A percentile compares a stretch with the other conserved stretches of the same genome.
Conservation (phyloP, 768 basidiomycete species). For the Tricholoma bakamatsutake region DNA sequence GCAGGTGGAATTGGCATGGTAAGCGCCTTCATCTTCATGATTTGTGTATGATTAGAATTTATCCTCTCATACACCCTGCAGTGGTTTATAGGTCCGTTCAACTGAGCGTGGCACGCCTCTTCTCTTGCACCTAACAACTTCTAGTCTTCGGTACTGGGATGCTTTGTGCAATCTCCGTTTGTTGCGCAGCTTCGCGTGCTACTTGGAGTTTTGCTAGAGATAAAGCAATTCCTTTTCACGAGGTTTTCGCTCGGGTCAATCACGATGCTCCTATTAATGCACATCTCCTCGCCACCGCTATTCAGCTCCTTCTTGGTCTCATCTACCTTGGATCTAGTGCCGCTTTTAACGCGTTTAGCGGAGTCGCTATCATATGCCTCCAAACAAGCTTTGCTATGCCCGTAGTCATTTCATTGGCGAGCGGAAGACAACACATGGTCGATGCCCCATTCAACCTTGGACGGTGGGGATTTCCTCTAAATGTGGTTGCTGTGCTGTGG, state of each 20-base stretch:
- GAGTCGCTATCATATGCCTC: conserved; percentile 61
- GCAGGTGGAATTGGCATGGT: conserved; percentile 61
- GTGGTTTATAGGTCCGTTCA: conserved; percentile 37
- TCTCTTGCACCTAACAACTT: conserved; percentile 1
- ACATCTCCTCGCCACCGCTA: conserved; percentile 48
- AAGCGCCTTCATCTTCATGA: conserved; percentile 9
- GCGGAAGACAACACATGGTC: conserved; percentile 36
- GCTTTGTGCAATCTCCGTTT: conserved; percentile 63
- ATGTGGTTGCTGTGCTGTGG: conserved; percentile 54
- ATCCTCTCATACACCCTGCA: conserved; percentile 3
- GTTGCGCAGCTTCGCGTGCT: conserved; percentile 60
- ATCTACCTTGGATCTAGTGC: conserved; percentile 57
- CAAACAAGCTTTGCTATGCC: conserved; percentile 62
- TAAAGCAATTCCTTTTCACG: conserved; percentile 52
- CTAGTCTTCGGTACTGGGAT: conserved; percentile 48
- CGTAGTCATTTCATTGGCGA: conserved; percentile 43
- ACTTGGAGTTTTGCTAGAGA: conserved; percentile 72
- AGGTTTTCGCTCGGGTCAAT: conserved; percentile 40
- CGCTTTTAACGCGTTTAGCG: conserved; percentile 65
- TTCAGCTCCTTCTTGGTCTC: conserved; percentile 56
- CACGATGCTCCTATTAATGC: conserved; percentile 52
- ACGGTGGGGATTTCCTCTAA: conserved; percentile 37
- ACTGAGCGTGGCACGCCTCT: neutral
- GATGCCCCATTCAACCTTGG: conserved; percentile 51
- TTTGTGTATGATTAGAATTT: neutral